phyloP scores from a whole-genome alignment of 202 grass and related monocot species.

The Saccharum hybrid region DNA sequence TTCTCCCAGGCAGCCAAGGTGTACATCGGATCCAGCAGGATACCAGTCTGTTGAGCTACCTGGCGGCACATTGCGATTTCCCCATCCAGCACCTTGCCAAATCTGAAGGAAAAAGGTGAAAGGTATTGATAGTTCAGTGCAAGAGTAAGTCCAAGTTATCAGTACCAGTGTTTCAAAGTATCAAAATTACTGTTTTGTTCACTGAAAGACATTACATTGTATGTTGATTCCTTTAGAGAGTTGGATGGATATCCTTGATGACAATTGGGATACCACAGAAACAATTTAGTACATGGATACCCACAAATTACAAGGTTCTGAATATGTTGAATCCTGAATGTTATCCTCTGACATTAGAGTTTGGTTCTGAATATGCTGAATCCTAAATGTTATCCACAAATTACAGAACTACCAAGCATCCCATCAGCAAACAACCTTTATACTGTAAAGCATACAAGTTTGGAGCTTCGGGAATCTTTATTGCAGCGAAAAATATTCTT shows the following conservation, averaged over 20 bases:
- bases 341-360: neutral
- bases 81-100: constrained; percentile 75
- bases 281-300: constrained; percentile 27
- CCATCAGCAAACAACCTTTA: neutral
- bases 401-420: neutral
- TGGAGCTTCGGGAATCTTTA: neutral
- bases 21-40: constrained; percentile 88
- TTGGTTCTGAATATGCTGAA: neutral
- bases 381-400: neutral
- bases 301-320: neutral
- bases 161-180: neutral
- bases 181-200: constrained; percentile 7
- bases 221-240: constrained; percentile 12
- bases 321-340: neutral
- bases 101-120: constrained; percentile 54
- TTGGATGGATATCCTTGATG: neutral
- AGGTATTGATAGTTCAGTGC: neutral
- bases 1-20: constrained; percentile 90
- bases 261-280: constrained; percentile 7
- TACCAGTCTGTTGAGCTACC: constrained; percentile 75
- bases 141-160: constrained; percentile 20
- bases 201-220: neutral
- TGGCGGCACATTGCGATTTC: constrained; percentile 68
- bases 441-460: constrained; percentile 24
- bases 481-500: neutral